These are phyloP conservation scores for Globisporangium okanoganense DNA, from an alignment of 352 stramenopile genomes.

Conservation along the genomic window DNA sequence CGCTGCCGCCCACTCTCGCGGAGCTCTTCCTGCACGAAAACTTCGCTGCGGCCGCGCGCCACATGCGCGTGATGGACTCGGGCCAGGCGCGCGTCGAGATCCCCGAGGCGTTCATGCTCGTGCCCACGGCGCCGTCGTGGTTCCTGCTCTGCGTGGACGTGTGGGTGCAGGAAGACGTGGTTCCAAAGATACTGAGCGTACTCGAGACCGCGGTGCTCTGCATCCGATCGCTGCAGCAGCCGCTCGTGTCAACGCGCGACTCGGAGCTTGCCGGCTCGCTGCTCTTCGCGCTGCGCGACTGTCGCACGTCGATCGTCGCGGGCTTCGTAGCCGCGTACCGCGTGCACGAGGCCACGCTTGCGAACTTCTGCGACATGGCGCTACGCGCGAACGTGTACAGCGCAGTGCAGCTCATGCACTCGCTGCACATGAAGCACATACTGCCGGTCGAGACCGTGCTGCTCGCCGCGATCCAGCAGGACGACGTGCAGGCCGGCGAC, in stretches of 20 bases:
- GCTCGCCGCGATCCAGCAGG: slow-evolving; percentile 35
- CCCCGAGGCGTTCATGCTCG: slow-evolving; percentile 25
- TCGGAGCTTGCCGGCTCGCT: slow-evolving; percentile 40
- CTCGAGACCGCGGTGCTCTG: slow-evolving; percentile 17
- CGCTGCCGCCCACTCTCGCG: slow-evolving; percentile 16
- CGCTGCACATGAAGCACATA: slow-evolving; percentile 36
- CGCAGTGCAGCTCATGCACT: slow-evolving; percentile 47
- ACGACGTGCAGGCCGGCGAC: slow-evolving; percentile 57
- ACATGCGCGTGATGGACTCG: slow-evolving; percentile 35
- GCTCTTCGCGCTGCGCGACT: slow-evolving; percentile 32
- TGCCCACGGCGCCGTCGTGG: slow-evolving; percentile 25
- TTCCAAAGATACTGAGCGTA: slow-evolving; percentile 11
- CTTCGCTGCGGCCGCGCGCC: slow-evolving; percentile 21
- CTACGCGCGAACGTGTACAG: slow-evolving; percentile 23
- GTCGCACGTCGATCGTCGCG: slow-evolving; percentile 29
- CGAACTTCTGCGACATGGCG: slow-evolving; percentile 25
- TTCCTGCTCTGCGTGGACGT: slow-evolving; percentile 38
- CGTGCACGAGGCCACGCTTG: slow-evolving; percentile 25
- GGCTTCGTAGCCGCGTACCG: slow-evolving; percentile 42
- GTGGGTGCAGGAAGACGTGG: slow-evolving; percentile 9
- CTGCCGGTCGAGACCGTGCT: slow-evolving; percentile 39
- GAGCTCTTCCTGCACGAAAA: slow-evolving; percentile 30
- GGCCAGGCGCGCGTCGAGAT: slow-evolving; percentile 28
- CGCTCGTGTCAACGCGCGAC: slow-evolving; percentile 24
- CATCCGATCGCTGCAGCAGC: slow-evolving; percentile 16